Percentiles rank a stretch among this genome's conserved stretches.
Evolutionary conservation across 345 rosid genomes (phyloP).

Genomic region (thale cress (Arabidopsis thaliana)): DNA sequence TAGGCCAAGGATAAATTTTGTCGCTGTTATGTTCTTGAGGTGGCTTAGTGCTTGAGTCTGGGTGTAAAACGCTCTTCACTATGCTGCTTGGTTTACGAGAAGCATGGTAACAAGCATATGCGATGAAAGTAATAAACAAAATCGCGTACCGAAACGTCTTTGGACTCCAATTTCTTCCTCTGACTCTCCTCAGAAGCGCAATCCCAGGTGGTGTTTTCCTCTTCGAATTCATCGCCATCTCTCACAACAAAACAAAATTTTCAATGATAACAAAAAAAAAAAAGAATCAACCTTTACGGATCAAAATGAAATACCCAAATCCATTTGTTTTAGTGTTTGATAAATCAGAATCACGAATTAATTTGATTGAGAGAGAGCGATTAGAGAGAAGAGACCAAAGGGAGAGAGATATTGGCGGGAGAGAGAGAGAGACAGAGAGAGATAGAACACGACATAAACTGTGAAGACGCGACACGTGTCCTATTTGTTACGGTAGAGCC

Average conservation of each 20-base stretch:
- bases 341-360: slow-evolving; percentile 36
- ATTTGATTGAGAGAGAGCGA: slow-evolving; percentile 36
- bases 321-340: slow-evolving; percentile 20
- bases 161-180: slow-evolving; percentile 76
- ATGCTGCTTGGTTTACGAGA: slow-evolving; percentile 92
- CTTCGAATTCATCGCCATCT: slow-evolving; percentile 51
- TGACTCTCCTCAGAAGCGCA: slow-evolving; percentile 53
- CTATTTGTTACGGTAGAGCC: slow-evolving; percentile 15
- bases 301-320: slow-evolving; percentile 31
- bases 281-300: slow-evolving; percentile 11
- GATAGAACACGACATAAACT: slow-evolving; percentile 36
- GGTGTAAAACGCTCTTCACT: slow-evolving; percentile 84
- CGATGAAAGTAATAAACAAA: slow-evolving; percentile 79
- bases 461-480: slow-evolving; percentile 44
- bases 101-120: slow-evolving; percentile 91
- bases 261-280: neutral
- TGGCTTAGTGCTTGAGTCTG: slow-evolving; percentile 54
- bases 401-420: slow-evolving; percentile 74
- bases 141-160: slow-evolving; percentile 68
- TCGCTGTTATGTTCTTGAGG: slow-evolving; percentile 10
- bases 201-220: slow-evolving; percentile 81
- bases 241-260: neutral
- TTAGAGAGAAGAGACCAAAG: slow-evolving; percentile 24
- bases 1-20: slow-evolving; percentile 61
- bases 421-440: neutral